phyloP scores from a whole-genome alignment of 495 filamentous ascomycete genomes.

The Terfezia boudieri region DNA sequence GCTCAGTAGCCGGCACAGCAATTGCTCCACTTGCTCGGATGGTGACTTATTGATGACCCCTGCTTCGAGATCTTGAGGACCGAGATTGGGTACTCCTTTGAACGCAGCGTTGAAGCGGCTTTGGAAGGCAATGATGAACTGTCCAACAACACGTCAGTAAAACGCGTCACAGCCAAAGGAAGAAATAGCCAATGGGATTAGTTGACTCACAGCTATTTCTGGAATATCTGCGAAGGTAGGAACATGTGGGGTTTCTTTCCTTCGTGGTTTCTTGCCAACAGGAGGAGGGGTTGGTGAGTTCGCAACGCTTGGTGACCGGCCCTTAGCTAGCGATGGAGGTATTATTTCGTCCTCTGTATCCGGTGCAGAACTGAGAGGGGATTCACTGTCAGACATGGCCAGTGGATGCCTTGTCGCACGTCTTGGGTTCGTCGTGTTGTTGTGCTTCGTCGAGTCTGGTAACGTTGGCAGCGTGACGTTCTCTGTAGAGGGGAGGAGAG shows the following conservation, averaged over 20 bases:
- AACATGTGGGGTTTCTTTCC: conserved; percentile 71
- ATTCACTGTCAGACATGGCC: conserved; percentile 19
- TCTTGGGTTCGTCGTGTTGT: no score
- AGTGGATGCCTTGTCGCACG: no score
- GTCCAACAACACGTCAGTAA: conserved; percentile 22
- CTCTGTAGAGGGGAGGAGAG: neutral
- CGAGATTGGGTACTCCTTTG: conserved; percentile 64
- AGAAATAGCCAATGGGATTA: conserved; percentile 2
- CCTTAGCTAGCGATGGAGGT: conserved; percentile 12
- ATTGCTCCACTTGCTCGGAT: conserved; percentile 60
- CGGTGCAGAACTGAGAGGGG: conserved; percentile 36
- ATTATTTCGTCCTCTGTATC: conserved; percentile 33
- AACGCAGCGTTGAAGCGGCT: conserved; percentile 78
- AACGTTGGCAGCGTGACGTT: no score
- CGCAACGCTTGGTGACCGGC: neutral
- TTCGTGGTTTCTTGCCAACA: conserved; percentile 34
- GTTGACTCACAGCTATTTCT: conserved; percentile 57
- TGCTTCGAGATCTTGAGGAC: conserved; percentile 82
- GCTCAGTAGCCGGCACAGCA: conserved; percentile 72
- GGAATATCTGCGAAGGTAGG: conserved; percentile 70
- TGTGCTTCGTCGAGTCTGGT: no score
- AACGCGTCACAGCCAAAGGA: conserved; percentile 16
- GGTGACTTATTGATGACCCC: conserved; percentile 58
- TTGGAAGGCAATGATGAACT: conserved; percentile 98
- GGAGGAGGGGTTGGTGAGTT: conserved; percentile 30